Evolutionary conservation across 345 rosid species (phyloP), one percentile per base, ranked within the genome.

Genomic region (Ceriops tagal): DNA sequence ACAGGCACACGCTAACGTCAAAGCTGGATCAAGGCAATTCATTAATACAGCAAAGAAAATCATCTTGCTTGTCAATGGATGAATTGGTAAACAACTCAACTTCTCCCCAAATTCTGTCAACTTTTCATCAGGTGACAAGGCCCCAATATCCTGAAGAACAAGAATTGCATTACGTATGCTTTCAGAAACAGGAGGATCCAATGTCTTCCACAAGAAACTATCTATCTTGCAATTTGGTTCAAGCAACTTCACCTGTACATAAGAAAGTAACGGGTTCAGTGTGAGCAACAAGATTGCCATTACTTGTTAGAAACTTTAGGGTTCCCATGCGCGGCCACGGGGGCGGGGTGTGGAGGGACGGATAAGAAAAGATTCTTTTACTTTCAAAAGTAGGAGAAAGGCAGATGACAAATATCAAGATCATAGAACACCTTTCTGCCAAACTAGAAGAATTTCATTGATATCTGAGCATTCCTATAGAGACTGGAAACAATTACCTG

Each of bases 11-110:
- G 97, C 99, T 70, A 95, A 66, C 47, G 99, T 95, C 79, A 95
- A 81, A 57, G 99, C 97, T 61, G 98, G 99, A 79, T 92, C 96
- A 55, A 95, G 96, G 76, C 96, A 92, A 81, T 90, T 86, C 83
- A 95, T 86, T 79, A 95, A 71, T 63, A 95, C 83, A 57, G 97
- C 92, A 28, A 92, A 90, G 79, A 95, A 90, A 77, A 95, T 85
- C 98, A 95, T 92, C 84, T 82, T 92, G 90, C 96, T 83, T 10
- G 88, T 95, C 60, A 83, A 70, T 61, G 98, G 99, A 84, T 95
- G 98, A 77, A 92, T 89, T 72, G 99, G 96, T 57, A 92, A 84
- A 76, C 78, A 83, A 64, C 91, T 97, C 27, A 92, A 73, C 79
- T 86, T 95, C 83, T 88, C 91, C 77, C 98, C 99, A 58, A 95